Evolutionary conservation across 805 yeast genomes (phyloP), one percentile per base, ranked within the genome.

Genomic region (Saccharomycopsis oosterbeekiorum): DNA sequence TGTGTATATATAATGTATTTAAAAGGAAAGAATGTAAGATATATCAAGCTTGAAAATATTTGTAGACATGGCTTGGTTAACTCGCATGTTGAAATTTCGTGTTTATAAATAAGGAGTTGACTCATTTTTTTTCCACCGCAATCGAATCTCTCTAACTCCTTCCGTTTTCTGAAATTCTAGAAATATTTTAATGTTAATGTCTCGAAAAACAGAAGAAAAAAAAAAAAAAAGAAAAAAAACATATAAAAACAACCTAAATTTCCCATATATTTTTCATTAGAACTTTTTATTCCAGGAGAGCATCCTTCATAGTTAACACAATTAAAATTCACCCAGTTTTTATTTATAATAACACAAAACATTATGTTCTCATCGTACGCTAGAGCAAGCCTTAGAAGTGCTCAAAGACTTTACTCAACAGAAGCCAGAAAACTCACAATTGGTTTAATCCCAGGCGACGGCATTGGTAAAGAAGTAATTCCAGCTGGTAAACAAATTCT

Each of bases 391-490:
- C 53, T 47, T 15, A 62, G 60, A 62, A 58, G 53, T 17, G n/a
- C 60, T 4, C 21, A 41, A 26, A 56, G 60, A 58, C 17, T 29
- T 26, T 62, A 70, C 50, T 66, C 71, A 37, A 72, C 77, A 62
- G 65, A 72, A 12, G 71, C 73, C 64, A 82, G 81, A 67, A 76
- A 79, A 34, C 71, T 83, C 56, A 82, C 78, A 60, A 81, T 83
- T 65, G 87, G 82, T 63, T 80, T 94, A 71, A 92, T 94, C 68
- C 97, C 99, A 59, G 99, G 99, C 72, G 99, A 94, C 74, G 99
- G 99, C 67, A 94, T 94, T 68, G 99, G 99, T 60, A 84, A 88
- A 70, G 99, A 94, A 76, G 99, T 94, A 56, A 92, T 94, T 64
- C 99, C 99, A 64, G 76, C 98, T 54, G 99, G 99, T 68, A 83